Evolutionary conservation across 495 filamentous ascomycete species (phyloP).

Genomic region (Umbilicaria muhlenbergii): DNA sequence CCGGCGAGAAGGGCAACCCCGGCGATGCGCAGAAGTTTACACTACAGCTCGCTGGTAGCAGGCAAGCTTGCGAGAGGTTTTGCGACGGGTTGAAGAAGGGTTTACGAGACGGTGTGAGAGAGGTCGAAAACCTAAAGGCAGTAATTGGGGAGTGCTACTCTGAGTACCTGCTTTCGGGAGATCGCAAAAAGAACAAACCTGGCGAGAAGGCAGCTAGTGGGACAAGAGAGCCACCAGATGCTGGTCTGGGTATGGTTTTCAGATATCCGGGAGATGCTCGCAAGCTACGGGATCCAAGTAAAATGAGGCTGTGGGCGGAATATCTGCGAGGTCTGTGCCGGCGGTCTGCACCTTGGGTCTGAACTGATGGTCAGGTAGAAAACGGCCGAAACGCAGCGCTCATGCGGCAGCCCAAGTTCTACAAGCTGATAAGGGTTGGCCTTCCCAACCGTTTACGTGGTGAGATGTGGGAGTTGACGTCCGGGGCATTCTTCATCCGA

Average conservation of each 20-base stretch:
- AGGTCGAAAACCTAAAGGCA: constrained; percentile 63
- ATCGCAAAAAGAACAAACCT: constrained; percentile 3
- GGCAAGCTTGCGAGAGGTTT: constrained; percentile 82
- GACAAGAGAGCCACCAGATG: constrained; percentile 63
- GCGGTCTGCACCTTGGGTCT: neutral
- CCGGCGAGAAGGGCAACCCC: constrained; percentile 33
- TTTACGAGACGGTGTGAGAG: constrained; percentile 66
- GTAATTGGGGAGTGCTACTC: constrained; percentile 80
- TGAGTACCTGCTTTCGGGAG: constrained; percentile 65
- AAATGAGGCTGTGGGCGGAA: constrained; percentile 95
- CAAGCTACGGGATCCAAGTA: constrained; percentile 85
- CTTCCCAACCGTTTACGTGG: constrained; percentile 85
- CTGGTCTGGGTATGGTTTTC: constrained; percentile 83
- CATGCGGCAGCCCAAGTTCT: constrained; percentile 89
- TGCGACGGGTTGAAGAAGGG: constrained; percentile 90
- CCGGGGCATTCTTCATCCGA: constrained; percentile 75
- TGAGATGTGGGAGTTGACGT: constrained; percentile 91
- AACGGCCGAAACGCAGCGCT: constrained; percentile 89
- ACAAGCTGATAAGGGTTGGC: constrained; percentile 91
- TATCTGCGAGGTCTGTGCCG: constrained; percentile 59
- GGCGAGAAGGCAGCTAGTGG: constrained; percentile 18
- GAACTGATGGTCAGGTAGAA: constrained; percentile 31
- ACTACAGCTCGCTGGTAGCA: constrained; percentile 74
- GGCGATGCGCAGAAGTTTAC: constrained; percentile 67
- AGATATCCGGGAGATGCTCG: constrained; percentile 92